phyloP scores from a whole-genome alignment of 1,284 basidiomycete species.

The Erythrobasidium hasegawianum region DNA sequence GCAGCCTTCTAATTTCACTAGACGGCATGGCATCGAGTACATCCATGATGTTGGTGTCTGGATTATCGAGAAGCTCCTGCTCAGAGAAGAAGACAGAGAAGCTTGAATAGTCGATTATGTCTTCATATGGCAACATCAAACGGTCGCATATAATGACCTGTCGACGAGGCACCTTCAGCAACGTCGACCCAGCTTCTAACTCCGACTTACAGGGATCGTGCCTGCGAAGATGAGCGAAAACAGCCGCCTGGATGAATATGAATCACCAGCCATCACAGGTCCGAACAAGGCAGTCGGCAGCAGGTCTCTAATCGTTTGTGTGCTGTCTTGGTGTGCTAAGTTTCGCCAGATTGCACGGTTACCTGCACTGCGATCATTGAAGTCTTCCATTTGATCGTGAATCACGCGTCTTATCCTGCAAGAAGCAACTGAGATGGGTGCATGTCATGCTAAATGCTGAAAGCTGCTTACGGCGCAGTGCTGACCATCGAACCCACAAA shows the following conservation, averaged over 20 bases:
- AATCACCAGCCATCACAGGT: constrained; percentile 28
- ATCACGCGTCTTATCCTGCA: constrained; percentile 5
- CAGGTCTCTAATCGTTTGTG: background rate
- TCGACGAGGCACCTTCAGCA: background rate
- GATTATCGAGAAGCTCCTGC: constrained; percentile 26
- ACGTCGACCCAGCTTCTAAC: no score
- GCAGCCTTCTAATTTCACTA: constrained; percentile 17
- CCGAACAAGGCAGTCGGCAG: constrained; percentile 15
- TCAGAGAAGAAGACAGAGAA: constrained; percentile 30
- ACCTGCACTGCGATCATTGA: constrained; percentile 17
- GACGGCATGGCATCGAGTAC: constrained; percentile 24
- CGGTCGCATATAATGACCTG: constrained; percentile 21
- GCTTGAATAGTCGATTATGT: constrained; percentile 25
- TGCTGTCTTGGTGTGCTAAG: constrained; percentile 12
- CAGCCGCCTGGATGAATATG: constrained; percentile 23
- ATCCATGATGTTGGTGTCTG: constrained; percentile 28
- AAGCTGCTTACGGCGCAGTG: constrained; percentile 20
- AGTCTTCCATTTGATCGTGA: constrained; percentile 25
- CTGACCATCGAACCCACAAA: constrained; percentile 24
- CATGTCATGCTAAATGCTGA: no score
- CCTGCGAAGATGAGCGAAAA: constrained; percentile 33
- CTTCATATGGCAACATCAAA: constrained; percentile 30
- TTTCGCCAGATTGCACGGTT: constrained; percentile 19
- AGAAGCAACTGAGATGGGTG: no score
- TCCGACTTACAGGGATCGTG: constrained; percentile 23